phyloP scores from a whole-genome alignment of 2,329 filamentous ascomycete species.

The Fusarium sp. region DNA sequence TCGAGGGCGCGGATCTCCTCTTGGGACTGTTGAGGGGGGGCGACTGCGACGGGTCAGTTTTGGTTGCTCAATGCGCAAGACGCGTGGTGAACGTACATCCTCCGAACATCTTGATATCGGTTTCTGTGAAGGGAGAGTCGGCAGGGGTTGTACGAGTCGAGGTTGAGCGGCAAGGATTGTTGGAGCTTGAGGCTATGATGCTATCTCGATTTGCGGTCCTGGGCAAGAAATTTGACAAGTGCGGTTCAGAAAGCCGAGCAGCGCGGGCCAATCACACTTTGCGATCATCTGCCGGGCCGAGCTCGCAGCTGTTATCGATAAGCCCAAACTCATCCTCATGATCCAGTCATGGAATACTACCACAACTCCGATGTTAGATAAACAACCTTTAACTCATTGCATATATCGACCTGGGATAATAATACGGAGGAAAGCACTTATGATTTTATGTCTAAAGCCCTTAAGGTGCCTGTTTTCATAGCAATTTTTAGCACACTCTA shows the following conservation, averaged over 20 bases:
- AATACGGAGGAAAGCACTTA: no score
- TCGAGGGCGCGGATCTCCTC: conserved; percentile 81
- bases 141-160: background rate
- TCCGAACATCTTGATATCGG: conserved; percentile 71
- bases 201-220: conserved; percentile 43
- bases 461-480: no score
- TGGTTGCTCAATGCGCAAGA: background rate
- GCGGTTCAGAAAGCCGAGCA: conserved; percentile 8
- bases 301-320: conserved; percentile 56
- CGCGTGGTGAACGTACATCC: conserved; percentile 64
- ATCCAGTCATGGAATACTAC: no score
- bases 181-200: conserved; percentile 41
- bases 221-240: conserved; percentile 45
- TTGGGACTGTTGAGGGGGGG: conserved; percentile 77
- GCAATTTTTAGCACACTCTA: no score
- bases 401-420: no score
- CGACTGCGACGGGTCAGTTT: conserved; percentile 63
- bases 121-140: conserved; percentile 10
- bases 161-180: conserved; percentile 21
- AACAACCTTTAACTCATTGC: background rate
- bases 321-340: background rate
- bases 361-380: no score
- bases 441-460: no score
- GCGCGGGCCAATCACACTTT: conserved; percentile 32
- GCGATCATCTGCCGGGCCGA: conserved; percentile 11